Evolutionary conservation across 108 stramenopile genomes (phyloP), one percentile per base, ranked within the genome.

Genomic region (Fragilaria radians): DNA sequence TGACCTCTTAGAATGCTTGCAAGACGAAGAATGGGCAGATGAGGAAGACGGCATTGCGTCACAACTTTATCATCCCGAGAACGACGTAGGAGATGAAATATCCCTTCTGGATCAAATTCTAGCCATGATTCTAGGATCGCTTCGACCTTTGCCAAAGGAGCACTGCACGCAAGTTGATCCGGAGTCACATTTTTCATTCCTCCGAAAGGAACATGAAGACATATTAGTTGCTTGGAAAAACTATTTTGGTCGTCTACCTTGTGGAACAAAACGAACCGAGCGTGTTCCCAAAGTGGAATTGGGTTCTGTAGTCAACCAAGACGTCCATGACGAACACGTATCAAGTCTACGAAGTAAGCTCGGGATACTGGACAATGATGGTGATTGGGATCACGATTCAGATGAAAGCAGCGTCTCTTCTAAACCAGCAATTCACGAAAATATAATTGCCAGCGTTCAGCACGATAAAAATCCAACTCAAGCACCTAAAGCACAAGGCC

Each of bases 11-110:
- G 78, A 79, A 48, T 61, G 51, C 11, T 45, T 79, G 11, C 78
- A 79, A 46, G 78, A 79, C 32, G 78, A 79, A 29, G 73, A 79
- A 48, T 79, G 78, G 78, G 73, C 69, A 26, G 74, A 75, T 30
- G 78, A 75, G 29, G 78, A 79, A 42, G 73, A 74, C 11, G 73
- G 52, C 17, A n/a, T 51, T 1, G 14, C 48, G 1, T 52, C 51
- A 14, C 34, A 50, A 1, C 14, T 50, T 31, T 52, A 59, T 1
- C 32, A 28, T 32, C 47, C 32, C 7, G 11, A 19, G 23, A 3
- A 23, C 45, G 59, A 45, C 18, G n/a, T n/a, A n/a, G 62, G 57
- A 19, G 25, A 47, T 5, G 57, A 63, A 22, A 36, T 67, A 59
- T 49, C 66, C n/a, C 66, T 79, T 25, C 67, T 79, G 1, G 78